Percentiles rank a stretch among this genome's conserved stretches.
Evolutionary conservation across 768 basidiomycete species (phyloP).

Genomic region (Leucocoprinus sp.): DNA sequence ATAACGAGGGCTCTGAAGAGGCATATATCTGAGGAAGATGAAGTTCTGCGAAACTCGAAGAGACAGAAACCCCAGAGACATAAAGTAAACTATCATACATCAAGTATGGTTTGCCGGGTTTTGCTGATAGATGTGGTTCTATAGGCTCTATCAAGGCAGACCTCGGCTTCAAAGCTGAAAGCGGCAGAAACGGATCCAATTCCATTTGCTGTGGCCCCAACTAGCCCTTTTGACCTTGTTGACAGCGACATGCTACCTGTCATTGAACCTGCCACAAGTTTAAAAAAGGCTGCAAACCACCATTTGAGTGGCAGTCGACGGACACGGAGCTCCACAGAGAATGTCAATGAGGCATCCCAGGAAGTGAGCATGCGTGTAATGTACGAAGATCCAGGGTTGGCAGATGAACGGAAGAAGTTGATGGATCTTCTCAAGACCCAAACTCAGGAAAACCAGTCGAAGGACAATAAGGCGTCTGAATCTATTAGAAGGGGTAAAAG

Average conservation of each 20-base stretch:
- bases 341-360: conserved; percentile 11
- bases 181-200: neutral
- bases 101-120: neutral
- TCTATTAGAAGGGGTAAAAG: conserved; percentile 8
- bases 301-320: conserved; percentile 15
- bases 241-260: conserved; percentile 5
- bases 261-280: neutral
- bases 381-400: conserved; percentile 63
- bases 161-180: conserved; percentile 7
- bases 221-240: conserved; percentile 19
- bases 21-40: conserved; percentile 34
- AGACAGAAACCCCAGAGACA: conserved; percentile 29
- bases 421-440: conserved; percentile 43
- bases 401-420: conserved; percentile 47
- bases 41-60: conserved; percentile 18
- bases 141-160: conserved; percentile 13
- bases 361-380: conserved; percentile 49
- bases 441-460: conserved; percentile 11
- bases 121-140: neutral
- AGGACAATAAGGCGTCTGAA: conserved; percentile 4
- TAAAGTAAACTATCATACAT: conserved; percentile 19
- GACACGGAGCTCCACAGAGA: conserved; percentile 13
- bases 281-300: neutral
- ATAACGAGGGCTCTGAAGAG: conserved; percentile 65
- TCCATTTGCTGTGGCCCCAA: conserved; percentile 16